Conservation (phyloP, 1,284 basidiomycete genomes). For the Austroboletus niveus region DNA sequence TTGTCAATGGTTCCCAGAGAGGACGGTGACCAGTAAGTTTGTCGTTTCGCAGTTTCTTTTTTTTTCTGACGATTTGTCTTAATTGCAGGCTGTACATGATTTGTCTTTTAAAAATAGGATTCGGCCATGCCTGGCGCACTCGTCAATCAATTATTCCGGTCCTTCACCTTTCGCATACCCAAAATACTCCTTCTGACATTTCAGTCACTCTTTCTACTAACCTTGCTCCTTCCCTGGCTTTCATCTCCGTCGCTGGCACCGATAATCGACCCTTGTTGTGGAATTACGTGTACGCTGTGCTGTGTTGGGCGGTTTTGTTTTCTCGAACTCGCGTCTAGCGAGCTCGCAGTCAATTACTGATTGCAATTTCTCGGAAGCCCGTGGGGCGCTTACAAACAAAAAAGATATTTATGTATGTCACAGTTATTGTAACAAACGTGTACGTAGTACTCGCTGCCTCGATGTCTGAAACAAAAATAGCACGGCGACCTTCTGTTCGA, state of each 20-base stretch:
- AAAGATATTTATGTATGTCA: no score
- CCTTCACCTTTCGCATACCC: constrained; percentile 12
- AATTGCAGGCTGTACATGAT: constrained; percentile 3
- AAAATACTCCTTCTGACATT: constrained; percentile 11
- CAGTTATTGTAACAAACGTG: no score
- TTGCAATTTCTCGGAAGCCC: no score
- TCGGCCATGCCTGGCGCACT: not conserved
- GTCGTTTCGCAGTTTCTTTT: not conserved
- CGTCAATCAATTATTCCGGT: constrained; percentile 11
- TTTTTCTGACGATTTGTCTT: constrained; percentile 2
- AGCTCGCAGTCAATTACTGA: no score
- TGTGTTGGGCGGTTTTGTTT: not conserved
- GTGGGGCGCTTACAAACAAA: no score
- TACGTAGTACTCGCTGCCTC: no score
- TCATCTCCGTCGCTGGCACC: constrained; percentile 9
- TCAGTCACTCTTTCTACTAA: constrained; percentile 8
- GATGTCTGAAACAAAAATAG: no score
- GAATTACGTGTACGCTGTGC: constrained; percentile 33
- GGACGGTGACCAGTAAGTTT: constrained; percentile 20
- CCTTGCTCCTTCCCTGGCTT: constrained; percentile 7
- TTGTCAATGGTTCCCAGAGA: constrained; percentile 35
- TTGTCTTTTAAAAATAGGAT: constrained; percentile 8
- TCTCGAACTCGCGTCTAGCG: no score
- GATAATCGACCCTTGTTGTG: constrained; percentile 30
- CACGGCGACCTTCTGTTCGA: no score